Evolutionary conservation across 2,329 filamentous ascomycete species (phyloP), one percentile per base, ranked within the genome.

Genomic region (Gremmenia infestans): DNA sequence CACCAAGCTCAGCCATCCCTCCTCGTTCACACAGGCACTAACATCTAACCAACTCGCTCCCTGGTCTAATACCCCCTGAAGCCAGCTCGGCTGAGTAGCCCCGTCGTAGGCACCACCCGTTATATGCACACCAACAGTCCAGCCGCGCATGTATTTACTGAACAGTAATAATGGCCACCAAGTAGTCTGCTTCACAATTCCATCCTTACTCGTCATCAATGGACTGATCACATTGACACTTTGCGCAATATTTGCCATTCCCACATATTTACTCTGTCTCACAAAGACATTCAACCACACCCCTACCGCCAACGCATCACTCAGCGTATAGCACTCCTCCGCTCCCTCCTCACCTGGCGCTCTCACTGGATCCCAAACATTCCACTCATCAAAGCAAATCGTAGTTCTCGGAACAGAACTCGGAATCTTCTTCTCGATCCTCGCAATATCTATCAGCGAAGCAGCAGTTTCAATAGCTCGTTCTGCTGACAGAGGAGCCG

Each of bases 311-410:
- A 87, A 71, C 0, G 82, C 82, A 62, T 87, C 83, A 1, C 81
- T 85, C 2, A 87, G 74, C 0, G 82, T 86, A 66, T 87, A 85
- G 53, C 70, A 71, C 63, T 87, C 83, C 68, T 87, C 83, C 0
- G 81, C 84, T 2, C 84, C 84, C 37, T 77, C 70, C 58, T 84
- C 81, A 1, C 84, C 83, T 0, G 82, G 81, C 1, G 83, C 83
- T 4, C 83, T 77, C 19, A 76, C 70, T 0, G 83, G 82, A 63
- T 85, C 82, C 84, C 84, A 87, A 5, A 87, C 82, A 63, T 87
- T 87, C 84, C 84, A 87, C 63, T 87, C 83, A 62, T 87, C 84
- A 66, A 87, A 87, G 71, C 83, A 87, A 63, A 87, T 86, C 2
- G 76, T 84, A 17, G 80, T 83, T 5, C 76, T 71, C 0, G 69